These are phyloP conservation scores for Candolleomyces aberdarensis DNA, from an alignment of 768 basidiomycete species.

Conservation along the genomic window DNA sequence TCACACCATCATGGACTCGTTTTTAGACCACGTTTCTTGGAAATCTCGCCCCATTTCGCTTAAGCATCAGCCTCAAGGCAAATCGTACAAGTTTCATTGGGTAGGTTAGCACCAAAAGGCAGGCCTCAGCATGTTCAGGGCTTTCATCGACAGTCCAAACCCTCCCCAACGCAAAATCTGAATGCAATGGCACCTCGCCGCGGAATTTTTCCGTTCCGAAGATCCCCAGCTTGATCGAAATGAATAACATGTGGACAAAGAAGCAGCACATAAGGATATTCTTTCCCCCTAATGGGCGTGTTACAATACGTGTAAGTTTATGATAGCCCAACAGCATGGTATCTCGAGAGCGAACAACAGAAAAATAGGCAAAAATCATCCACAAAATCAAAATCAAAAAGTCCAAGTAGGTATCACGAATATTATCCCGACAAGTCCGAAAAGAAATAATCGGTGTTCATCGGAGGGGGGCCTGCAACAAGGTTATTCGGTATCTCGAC, in stretches of 20 bases:
- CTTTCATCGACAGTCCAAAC: too few relatives aligned
- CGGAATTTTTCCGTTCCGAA: neutral
- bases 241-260: neutral
- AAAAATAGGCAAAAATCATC: neutral
- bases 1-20: conserved; percentile 23
- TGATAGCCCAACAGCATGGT: too few relatives aligned
- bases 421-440: conserved; percentile 42
- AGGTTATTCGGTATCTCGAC: conserved; percentile 86
- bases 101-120: too few relatives aligned
- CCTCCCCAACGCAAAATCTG: too few relatives aligned
- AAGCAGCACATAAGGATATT: neutral
- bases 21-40: neutral
- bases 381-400: neutral
- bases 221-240: neutral
- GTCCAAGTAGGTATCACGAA: neutral
- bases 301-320: too few relatives aligned
- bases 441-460: conserved; percentile 83
- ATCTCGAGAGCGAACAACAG: too few relatives aligned
- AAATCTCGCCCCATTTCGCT: neutral
- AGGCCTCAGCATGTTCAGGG: too few relatives aligned
- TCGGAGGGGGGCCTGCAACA: conserved; percentile 73
- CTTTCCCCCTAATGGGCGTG: too few relatives aligned
- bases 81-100: too few relatives aligned
- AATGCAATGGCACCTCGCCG: too few relatives aligned
- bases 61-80: neutral